Evolutionary conservation across 2,329 filamentous ascomycete species (phyloP).

Genomic region (Sporothrix euskadiensis): DNA sequence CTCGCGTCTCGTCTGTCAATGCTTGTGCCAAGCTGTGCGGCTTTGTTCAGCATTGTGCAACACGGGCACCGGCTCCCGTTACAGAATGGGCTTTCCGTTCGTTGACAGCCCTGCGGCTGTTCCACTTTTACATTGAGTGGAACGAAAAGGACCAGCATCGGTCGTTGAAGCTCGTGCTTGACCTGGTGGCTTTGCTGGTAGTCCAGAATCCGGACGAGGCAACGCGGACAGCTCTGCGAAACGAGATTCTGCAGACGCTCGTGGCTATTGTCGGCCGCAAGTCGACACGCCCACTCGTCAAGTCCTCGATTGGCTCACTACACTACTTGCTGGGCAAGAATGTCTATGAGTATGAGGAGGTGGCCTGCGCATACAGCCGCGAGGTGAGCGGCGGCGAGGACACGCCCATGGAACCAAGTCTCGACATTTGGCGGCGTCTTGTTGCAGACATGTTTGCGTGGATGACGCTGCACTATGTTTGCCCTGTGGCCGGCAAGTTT

Average conservation of each 20-base stretch:
- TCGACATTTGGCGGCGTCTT: conserved; percentile 38
- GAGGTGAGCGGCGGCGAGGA: conserved; percentile 35
- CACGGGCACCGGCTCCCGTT: conserved; percentile 38
- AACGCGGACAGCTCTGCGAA: conserved; percentile 45
- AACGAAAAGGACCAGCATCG: conserved; percentile 66
- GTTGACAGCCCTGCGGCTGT: conserved; percentile 51
- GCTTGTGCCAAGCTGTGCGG: conserved; percentile 62
- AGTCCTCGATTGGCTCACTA: conserved; percentile 68
- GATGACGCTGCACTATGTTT: conserved; percentile 58
- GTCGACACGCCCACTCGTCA: conserved; percentile 64
- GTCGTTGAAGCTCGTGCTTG: conserved; percentile 63
- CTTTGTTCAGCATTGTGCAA: conserved; percentile 61
- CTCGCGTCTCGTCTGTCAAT: conserved; percentile 57
- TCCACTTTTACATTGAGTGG: conserved; percentile 66
- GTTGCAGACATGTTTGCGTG: conserved; percentile 48
- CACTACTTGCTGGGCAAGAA: conserved; percentile 65
- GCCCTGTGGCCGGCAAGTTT: conserved; percentile 61
- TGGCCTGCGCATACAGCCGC: conserved; percentile 47
- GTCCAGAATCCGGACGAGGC: conserved; percentile 50
- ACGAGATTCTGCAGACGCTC: conserved; percentile 52
- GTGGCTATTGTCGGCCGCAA: conserved; percentile 61
- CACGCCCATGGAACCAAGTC: conserved; percentile 27
- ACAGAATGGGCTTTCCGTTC: conserved; percentile 54
- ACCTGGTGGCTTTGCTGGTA: conserved; percentile 56
- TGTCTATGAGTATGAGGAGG: conserved; percentile 52